phyloP scores from a whole-genome alignment of 129 eudicot genomes.

The Chrysanthemum seticuspe region DNA sequence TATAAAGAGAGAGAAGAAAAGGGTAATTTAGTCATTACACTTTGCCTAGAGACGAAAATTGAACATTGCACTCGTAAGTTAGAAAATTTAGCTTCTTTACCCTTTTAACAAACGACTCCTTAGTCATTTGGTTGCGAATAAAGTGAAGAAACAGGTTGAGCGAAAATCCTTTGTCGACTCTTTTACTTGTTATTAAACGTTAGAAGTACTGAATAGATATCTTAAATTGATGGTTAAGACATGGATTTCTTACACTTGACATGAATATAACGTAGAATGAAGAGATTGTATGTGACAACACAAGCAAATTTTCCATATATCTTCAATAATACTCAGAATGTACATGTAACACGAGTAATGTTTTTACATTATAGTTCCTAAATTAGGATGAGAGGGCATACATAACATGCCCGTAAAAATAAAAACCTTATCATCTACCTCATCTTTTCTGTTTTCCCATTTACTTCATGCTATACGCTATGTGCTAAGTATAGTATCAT shows the following conservation, averaged over 20 bases:
- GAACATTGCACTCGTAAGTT: background rate
- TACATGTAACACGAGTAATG: conserved; percentile 19
- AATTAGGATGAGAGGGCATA: conserved; percentile 29
- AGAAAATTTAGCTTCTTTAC: too few species aligned
- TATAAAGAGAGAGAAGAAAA: too few species aligned
- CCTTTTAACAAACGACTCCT: too few species aligned
- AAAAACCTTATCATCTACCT: conserved; percentile 14
- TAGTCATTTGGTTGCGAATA: background rate
- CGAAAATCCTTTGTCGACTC: background rate
- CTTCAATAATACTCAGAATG: conserved; percentile 21
- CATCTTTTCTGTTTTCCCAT: background rate
- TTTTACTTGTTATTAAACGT: conserved; percentile 1
- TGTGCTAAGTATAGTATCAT: conserved; percentile 12
- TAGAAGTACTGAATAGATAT: conserved; percentile 13
- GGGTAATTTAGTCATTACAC: too few species aligned
- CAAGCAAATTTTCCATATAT: background rate
- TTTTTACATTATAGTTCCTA: conserved; percentile 20
- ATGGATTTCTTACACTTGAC: background rate
- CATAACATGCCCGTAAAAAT: conserved; percentile 23
- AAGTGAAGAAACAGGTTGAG: background rate
- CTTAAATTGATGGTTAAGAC: background rate
- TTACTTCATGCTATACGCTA: conserved; percentile 19
- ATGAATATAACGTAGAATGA: background rate
- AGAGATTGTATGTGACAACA: background rate
- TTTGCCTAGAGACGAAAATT: too few species aligned